Base-by-base conservation (phyloP, 352 stramenopile genomes). In the Chrysophaeum taylorii region DNA sequence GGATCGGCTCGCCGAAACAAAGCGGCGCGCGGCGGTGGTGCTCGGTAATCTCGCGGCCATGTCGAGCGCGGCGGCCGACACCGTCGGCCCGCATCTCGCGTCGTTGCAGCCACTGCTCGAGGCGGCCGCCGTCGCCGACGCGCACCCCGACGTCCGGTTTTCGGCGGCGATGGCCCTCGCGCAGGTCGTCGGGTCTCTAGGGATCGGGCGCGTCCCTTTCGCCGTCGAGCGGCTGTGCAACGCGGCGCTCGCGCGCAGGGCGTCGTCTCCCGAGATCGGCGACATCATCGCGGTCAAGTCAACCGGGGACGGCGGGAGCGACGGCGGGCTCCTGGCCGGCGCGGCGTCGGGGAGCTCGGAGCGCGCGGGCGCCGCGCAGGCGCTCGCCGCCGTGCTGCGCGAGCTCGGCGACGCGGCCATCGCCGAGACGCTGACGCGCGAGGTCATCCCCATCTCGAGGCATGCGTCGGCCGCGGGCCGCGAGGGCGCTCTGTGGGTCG, bases 31-130 rank as follows among this genome's bases (percentile, higher is more conserved):
- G 31, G 94, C 94, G 4, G 82, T 99, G 2, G 99, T 99, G 76
- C 93, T 95, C 25, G 96, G 96, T 66, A 99, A 97, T 74, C 99
- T 99, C 81, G 97, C 91, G 74, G 93, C 90, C 4, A 98, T 99
- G 92, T 96, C 98, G 53, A 96, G 96, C 76, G 93, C 98, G 2
- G 45, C 33, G 15, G 57, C 31, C 33, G 14, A 31, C 1, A 31
- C 25, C 27, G 7, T 66, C 14, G 27, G 4, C 9, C 14, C 57
- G 2, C 99, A 99, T 79, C 87, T 99, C 48, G 84, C 95, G 38
- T 95, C 89, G 37, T 87, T 99, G 67, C 57, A 66, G 57, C 57
- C 57, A 18, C 57, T 66, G 31, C 27, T 66, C 14, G 57, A 66
- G 57, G 5, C 16, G 2, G 18, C 9, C 31, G 57, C 57, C 5